Conservation (phyloP, 306 rosid species). For the Hippophae tibetana region DNA sequence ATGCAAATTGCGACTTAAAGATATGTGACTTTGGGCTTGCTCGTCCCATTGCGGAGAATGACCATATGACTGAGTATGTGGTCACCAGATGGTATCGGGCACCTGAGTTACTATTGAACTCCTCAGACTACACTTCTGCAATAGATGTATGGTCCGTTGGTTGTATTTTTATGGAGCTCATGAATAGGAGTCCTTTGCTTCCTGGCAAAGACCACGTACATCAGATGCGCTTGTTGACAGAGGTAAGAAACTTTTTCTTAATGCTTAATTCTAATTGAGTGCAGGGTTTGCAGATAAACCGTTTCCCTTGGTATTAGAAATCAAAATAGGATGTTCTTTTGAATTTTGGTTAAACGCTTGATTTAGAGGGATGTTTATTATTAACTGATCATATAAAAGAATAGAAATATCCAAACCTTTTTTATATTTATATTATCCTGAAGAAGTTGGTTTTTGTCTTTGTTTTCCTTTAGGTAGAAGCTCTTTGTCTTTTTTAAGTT, state of each 20-base stretch:
- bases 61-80: slow-evolving; percentile 87
- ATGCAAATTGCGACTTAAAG: slow-evolving; percentile 90
- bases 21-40: slow-evolving; percentile 96
- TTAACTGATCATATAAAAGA: background rate
- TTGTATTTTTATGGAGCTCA: slow-evolving; percentile 93
- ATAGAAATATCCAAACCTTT: background rate
- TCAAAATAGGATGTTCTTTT: background rate
- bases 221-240: slow-evolving; percentile 92
- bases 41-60: slow-evolving; percentile 71
- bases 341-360: background rate
- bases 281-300: background rate
- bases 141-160: slow-evolving; percentile 98
- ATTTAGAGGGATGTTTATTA: background rate
- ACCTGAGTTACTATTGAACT: slow-evolving; percentile 85
- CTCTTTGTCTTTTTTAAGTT: background rate
- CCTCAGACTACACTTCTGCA: slow-evolving; percentile 87
- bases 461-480: background rate
- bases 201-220: slow-evolving; percentile 89
- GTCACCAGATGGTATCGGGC: slow-evolving; percentile 99
- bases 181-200: slow-evolving; percentile 85
- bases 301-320: background rate
- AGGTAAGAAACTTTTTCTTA: slow-evolving; percentile 41
- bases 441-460: slow-evolving; percentile 1
- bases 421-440: no score
- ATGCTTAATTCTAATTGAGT: background rate